Base-by-base conservation (phyloP, 129 eudicot species). In the Mikania micrantha region DNA sequence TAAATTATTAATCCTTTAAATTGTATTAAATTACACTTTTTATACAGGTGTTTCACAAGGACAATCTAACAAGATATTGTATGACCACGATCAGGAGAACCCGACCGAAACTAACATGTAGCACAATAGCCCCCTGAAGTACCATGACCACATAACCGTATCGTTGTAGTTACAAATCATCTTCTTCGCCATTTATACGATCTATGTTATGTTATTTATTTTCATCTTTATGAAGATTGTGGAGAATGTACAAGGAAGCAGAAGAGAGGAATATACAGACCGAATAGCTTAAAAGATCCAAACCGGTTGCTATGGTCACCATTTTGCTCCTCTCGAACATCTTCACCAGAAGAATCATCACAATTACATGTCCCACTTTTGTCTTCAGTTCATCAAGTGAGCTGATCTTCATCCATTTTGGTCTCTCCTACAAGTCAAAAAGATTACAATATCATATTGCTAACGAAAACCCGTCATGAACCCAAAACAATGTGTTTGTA, bases 271-370 rank as follows among this genome's bases (percentile, higher is more conserved):
- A 93, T 64, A 89, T 93, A 69, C 99, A 88, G 5, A 88, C 74
- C 0, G 99, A 84, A 60, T 93, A 89, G 84, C 90, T 93, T 58
- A 89, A 69, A 29, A 93, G 81, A 85, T 93, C 99, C 74, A 86
- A 35, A n/a, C 99, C 96, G 9, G 99, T 89, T 1, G 96, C 74
- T 80, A 93, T 93, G 1, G 88, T 84, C 52, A 93, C 99, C 95
- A 88, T 88, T 75, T 93, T 93, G 85, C 99, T 93, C 85, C 89
- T 88, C 69, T 93, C 99, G 45, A 93, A 93, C 99, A 93, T 93
- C 85, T 93, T 93, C 56, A 93, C 99, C 7, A 93, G 80, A 66
- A 93, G 98, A 79, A 93, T 93, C 98, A 93, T 93, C 38, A 93
- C 98, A 15, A 93, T 93, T 0, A 88, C 96, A 72, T 93, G 98